These are phyloP conservation scores for Trypanosoma theileri DNA, from an alignment of 208 protist genomes.

Conservation along the genomic window DNA sequence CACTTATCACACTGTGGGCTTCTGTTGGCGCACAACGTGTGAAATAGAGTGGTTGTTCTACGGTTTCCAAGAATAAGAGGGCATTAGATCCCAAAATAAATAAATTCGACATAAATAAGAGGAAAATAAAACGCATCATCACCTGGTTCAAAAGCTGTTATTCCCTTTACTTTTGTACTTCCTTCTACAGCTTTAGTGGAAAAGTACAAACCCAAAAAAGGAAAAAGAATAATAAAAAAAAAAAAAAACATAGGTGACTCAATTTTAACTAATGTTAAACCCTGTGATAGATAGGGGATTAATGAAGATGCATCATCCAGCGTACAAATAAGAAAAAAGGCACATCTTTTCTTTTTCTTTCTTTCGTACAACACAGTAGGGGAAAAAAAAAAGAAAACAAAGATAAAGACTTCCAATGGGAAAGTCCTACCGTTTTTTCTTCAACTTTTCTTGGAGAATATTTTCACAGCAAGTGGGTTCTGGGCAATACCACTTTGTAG, in stretches of 20 bases:
- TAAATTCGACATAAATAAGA: not conserved
- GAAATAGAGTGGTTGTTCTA: constrained; percentile 12
- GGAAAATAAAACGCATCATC: constrained; percentile 9
- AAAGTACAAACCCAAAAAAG: not conserved
- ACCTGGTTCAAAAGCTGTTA: not conserved
- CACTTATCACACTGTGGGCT: constrained; percentile 2
- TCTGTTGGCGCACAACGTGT: constrained; percentile 4
- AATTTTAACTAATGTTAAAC: too few relatives aligned
- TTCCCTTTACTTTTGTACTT: not conserved
- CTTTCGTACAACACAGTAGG: not conserved
- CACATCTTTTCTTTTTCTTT: not conserved
- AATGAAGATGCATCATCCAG: not conserved
- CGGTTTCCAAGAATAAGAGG: constrained; percentile 18
- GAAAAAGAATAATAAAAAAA: not conserved
- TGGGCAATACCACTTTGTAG: constrained; percentile 84
- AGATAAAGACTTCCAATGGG: not conserved
- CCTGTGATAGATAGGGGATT: not conserved
- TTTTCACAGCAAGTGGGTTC: constrained; percentile 73
- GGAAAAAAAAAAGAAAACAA: not conserved
- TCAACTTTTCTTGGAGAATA: constrained; percentile 42
- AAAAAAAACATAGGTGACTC: too few relatives aligned
- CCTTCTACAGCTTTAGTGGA: too few relatives aligned
- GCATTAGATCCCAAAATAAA: not conserved
- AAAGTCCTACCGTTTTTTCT: constrained; percentile 23
- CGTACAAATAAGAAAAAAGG: not conserved